Percentiles rank a stretch among this genome's conserved stretches.
Conservation (phyloP, 2,329 filamentous ascomycete genomes). For the Tolypocladium tundrense region DNA sequence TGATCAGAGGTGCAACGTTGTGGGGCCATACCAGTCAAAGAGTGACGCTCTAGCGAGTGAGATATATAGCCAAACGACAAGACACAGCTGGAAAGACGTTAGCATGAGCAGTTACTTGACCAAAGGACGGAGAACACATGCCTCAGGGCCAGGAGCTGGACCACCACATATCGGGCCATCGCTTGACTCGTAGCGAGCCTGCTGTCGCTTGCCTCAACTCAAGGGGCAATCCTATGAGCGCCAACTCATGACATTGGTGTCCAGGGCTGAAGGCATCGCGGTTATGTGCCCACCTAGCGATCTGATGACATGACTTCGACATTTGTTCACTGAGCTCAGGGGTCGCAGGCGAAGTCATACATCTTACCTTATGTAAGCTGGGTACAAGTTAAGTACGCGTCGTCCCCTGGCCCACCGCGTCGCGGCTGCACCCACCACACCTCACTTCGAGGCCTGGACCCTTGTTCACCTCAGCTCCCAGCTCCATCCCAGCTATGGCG, state of each 20-base stretch:
- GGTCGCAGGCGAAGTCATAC: neutral
- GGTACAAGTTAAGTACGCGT: neutral
- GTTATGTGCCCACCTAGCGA: neutral
- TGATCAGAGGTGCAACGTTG: neutral
- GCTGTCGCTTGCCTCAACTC: neutral
- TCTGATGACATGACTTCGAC: neutral
- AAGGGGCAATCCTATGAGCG: neutral
- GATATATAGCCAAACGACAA: slow-evolving; percentile 38
- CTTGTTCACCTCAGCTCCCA: neutral
- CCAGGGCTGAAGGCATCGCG: neutral
- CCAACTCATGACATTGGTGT: neutral
- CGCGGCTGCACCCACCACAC: neutral
- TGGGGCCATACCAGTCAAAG: slow-evolving; percentile 31
- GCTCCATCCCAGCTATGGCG: slow-evolving; percentile 20
- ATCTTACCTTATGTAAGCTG: neutral
- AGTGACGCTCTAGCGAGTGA: slow-evolving; percentile 35
- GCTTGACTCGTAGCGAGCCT: neutral
- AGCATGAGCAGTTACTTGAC: neutral
- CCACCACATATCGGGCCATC: slow-evolving; percentile 6
- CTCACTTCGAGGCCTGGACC: neutral
- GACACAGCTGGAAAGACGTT: slow-evolving; percentile 25
- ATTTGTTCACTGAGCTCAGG: neutral
- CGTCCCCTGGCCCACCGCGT: neutral
- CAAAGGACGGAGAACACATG: neutral
- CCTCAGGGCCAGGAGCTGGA: slow-evolving; percentile 7